These are phyloP conservation scores for Phaffia rhodozyma DNA, from an alignment of 1,284 basidiomycete species.

Conservation along the genomic window DNA sequence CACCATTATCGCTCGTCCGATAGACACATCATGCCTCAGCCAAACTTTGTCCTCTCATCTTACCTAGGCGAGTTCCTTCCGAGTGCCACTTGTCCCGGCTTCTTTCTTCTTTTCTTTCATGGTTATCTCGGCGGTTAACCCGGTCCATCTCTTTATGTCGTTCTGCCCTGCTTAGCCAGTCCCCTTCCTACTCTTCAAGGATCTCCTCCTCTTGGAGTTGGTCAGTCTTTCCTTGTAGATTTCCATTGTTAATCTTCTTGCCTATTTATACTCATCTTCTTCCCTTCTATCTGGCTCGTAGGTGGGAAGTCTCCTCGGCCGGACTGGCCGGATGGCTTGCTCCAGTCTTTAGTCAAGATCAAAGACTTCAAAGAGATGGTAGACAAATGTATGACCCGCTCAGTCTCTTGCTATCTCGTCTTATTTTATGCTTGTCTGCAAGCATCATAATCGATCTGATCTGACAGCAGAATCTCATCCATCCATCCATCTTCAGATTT, in stretches of 20 bases:
- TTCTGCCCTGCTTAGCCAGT: conserved; percentile 5
- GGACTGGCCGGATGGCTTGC: conserved; percentile 28
- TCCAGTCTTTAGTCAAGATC: conserved; percentile 32
- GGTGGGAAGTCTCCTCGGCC: conserved; percentile 33
- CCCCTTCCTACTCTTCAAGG: conserved; percentile 28
- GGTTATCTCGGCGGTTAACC: background rate
- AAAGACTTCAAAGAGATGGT: conserved; percentile 29
- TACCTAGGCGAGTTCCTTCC: conserved; percentile 25
- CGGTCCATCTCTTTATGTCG: background rate
- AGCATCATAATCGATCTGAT: background rate
- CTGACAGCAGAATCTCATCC: background rate
- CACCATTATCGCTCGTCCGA: too few relatives aligned
- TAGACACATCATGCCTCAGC: conserved; percentile 33
- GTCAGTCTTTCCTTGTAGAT: background rate
- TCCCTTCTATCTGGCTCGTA: conserved; percentile 23
- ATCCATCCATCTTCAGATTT: background rate
- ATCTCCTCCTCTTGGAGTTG: conserved; percentile 30
- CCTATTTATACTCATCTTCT: background rate
- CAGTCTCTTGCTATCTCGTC: background rate
- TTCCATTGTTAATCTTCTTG: background rate
- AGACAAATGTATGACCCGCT: conserved; percentile 29
- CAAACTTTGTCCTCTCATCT: conserved; percentile 32
- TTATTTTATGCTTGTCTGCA: too few relatives aligned
- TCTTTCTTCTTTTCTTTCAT: background rate
- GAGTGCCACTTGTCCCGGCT: background rate